Base-by-base conservation (phyloP, 768 basidiomycete species). In the Erythrobasidium yunnanense region DNA sequence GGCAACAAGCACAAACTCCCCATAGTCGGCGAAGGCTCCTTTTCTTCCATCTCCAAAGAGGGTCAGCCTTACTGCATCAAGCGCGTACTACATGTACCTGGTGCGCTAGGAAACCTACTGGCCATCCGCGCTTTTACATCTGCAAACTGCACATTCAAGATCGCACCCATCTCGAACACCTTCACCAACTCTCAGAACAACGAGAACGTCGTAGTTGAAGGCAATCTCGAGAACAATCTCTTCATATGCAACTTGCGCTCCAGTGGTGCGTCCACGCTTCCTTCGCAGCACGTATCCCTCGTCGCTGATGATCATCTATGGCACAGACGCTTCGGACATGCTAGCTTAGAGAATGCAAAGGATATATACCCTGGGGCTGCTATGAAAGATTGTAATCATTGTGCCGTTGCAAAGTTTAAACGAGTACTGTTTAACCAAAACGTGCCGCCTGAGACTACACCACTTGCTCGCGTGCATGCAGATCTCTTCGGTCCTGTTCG, bases 301-400 rank as follows among this genome's bases (percentile, higher is more conserved):
- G 38, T 58, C 18, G 56, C 56, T 58, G 56, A 58, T 58, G 56
- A 35, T 11, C 3, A 23, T n/a, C 23, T 58, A 17, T 25, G n/a
- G 38, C 56, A 58, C 56, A 58, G 56, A 58, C 56, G 56, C n/a
- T 58, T 58, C 23, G 56, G 38, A 45, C 56, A 58, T 58, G 56
- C 45, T 45, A 47, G 45, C 38, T 46, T 58, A 32, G 35, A 35
- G 34, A 58, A 58, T 35, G 35, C 45, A n/a, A 45, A 23, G 11
- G 56, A 47, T 30, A 29, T 46, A 47, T 58, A 58, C 45, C 56
- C 56, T 46, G n/a, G n/a, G n/a, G n/a, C n/a, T n/a, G 56, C 23
- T 46, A 22, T 58, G 38, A 42, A 42, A 42, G 38, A 42, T 45
- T 58, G 56, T 30, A 22, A 35, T 22, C 2, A 25, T 42, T 58